These are phyloP conservation scores for Venturiaceae sp. DNA, from an alignment of 2,329 filamentous ascomycete genomes.

Conservation along the genomic window DNA sequence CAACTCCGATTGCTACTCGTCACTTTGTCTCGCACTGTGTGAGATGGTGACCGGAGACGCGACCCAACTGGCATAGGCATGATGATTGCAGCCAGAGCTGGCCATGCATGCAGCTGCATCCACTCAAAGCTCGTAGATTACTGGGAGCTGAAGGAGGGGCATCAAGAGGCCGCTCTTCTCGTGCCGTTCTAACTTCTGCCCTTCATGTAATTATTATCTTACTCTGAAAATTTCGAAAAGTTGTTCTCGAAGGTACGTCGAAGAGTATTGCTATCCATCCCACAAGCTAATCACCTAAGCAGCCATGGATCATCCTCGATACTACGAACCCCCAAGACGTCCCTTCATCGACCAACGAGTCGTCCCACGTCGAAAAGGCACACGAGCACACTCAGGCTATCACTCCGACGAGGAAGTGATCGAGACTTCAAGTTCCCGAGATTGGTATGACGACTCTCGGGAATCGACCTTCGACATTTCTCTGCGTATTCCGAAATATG, in stretches of 20 bases:
- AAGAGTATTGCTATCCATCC: not conserved
- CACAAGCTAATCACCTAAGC: not conserved
- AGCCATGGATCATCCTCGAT: not conserved
- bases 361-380: not conserved
- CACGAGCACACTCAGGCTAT: not conserved
- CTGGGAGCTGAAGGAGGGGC: constrained; percentile 1
- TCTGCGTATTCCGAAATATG: not conserved
- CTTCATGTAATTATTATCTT: not conserved
- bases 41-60: not conserved
- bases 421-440: not conserved
- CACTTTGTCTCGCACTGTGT: not conserved
- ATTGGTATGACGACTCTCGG: not conserved
- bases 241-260: not conserved
- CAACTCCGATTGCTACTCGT: not conserved
- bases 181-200: not conserved
- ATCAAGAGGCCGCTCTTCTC: not conserved
- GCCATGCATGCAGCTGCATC: not conserved
- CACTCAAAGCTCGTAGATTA: not conserved
- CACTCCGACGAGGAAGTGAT: not conserved
- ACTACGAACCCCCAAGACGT: not conserved
- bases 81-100: not conserved
- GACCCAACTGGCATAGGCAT: not conserved
- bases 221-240: not conserved
- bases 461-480: not conserved
- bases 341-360: not conserved